A percentile compares a stretch with the other conserved stretches of the same genome.
phyloP scores from a whole-genome alignment of 1,139 yeast genomes.

The Pichia sp. region DNA sequence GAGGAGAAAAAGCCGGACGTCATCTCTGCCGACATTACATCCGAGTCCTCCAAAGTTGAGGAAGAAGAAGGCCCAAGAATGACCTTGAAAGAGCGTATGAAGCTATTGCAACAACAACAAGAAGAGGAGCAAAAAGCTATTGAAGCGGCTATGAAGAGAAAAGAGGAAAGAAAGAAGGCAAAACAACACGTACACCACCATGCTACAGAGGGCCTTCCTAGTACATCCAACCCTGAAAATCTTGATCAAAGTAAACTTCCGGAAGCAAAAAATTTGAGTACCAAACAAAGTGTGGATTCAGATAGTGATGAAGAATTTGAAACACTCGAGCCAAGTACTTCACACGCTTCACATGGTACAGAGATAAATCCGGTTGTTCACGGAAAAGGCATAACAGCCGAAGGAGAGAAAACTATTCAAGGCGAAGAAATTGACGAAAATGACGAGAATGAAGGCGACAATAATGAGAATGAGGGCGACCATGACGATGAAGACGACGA shows the following conservation, averaged over 20 bases:
- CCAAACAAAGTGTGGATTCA: background rate
- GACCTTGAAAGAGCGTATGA: conserved; percentile 83
- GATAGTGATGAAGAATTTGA: conserved; percentile 29
- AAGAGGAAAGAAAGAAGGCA: conserved; percentile 50
- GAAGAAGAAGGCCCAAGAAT: conserved; percentile 64
- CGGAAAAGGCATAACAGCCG: background rate
- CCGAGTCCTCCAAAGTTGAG: conserved; percentile 32
- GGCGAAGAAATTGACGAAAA: conserved; percentile 23
- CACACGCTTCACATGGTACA: background rate
- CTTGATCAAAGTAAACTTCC: background rate
- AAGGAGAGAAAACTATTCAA: conserved; percentile 11
- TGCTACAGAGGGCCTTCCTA: conserved; percentile 9
- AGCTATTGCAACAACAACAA: conserved; percentile 75
- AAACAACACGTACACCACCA: conserved; percentile 24
- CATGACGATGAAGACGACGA: conserved; percentile 30
- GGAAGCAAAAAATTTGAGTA: background rate
- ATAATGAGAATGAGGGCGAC: conserved; percentile 44
- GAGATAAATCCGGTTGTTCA: background rate
- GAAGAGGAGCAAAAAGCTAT: conserved; percentile 75
- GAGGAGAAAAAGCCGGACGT: conserved; percentile 22
- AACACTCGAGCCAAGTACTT: conserved; percentile 31
- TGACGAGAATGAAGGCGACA: conserved; percentile 26
- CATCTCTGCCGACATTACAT: conserved; percentile 22
- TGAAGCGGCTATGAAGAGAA: conserved; percentile 55
- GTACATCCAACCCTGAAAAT: background rate